Conservation (phyloP, 2,329 filamentous ascomycete genomes). For the Lecanicillium sp. region DNA sequence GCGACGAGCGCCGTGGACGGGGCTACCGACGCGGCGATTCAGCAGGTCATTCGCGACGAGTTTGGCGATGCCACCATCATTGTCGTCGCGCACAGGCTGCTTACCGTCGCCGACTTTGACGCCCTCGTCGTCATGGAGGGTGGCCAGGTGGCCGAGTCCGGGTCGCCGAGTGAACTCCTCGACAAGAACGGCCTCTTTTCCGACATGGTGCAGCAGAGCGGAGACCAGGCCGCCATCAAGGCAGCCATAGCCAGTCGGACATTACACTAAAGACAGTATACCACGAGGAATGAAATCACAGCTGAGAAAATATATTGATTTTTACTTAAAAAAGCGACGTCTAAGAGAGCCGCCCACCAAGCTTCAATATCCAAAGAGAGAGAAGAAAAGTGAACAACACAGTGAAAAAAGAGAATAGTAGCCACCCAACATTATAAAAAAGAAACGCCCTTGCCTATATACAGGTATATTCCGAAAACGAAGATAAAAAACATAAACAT, state of each 20-base stretch:
- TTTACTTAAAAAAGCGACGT: too few relatives aligned
- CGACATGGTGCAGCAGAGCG: constrained; percentile 9
- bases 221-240: neutral
- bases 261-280: too few relatives aligned
- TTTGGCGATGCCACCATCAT: constrained; percentile 4
- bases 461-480: too few relatives aligned
- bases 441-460: too few relatives aligned
- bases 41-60: constrained; percentile 4
- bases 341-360: too few relatives aligned
- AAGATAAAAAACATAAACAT: too few relatives aligned
- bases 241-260: neutral
- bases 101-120: constrained; percentile 7
- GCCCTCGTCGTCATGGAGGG: constrained; percentile 5
- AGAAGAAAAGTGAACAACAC: too few relatives aligned
- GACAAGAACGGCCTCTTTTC: constrained; percentile 2
- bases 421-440: too few relatives aligned
- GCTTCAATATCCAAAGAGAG: too few relatives aligned
- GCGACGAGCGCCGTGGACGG: constrained; percentile 9
- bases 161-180: constrained; percentile 1
- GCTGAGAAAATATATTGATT: too few relatives aligned
- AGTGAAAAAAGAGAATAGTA: too few relatives aligned
- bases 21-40: constrained; percentile 5
- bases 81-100: constrained; percentile 8
- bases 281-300: too few relatives aligned
- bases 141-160: constrained; percentile 4